A percentile compares a stretch with the other conserved stretches of the same genome.
phyloP scores from a whole-genome alignment of 495 filamentous ascomycete species.

The Hyaloscypha hepaticicola region DNA sequence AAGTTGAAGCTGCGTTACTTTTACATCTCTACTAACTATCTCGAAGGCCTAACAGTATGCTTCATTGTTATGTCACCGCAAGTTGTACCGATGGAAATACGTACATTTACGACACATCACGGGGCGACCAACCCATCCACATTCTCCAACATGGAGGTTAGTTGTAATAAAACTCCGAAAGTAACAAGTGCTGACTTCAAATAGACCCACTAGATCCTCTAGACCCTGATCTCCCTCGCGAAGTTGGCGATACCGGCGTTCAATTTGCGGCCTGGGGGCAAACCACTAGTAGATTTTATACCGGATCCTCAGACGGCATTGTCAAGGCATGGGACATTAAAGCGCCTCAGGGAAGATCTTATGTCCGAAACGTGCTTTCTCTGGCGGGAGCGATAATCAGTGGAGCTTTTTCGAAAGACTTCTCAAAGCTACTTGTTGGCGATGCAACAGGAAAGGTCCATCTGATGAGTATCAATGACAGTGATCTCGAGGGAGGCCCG shows the following conservation, averaged over 20 bases:
- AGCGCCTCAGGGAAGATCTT: constrained; percentile 54
- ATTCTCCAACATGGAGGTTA: constrained; percentile 62
- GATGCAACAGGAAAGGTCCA: constrained; percentile 74
- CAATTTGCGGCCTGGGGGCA: constrained; percentile 79
- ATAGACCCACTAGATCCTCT: constrained; percentile 59
- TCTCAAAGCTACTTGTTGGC: constrained; percentile 68
- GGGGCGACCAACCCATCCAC: constrained; percentile 56
- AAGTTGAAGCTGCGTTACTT: constrained; percentile 31
- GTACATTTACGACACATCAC: constrained; percentile 82
- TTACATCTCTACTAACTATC: constrained; percentile 40
- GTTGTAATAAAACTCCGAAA: background rate
- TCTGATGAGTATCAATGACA: constrained; percentile 52
- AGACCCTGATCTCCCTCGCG: constrained; percentile 52
- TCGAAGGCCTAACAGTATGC: constrained; percentile 42
- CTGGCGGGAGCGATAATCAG: constrained; percentile 54
- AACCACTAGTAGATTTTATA: constrained; percentile 70
- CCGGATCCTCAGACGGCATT: constrained; percentile 85
- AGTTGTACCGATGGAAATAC: constrained; percentile 81
- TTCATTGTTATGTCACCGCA: constrained; percentile 65
- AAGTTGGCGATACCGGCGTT: constrained; percentile 76
- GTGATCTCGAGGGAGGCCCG: constrained; percentile 6
- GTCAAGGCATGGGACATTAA: constrained; percentile 84
- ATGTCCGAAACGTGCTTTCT: constrained; percentile 59
- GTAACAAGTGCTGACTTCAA: background rate
- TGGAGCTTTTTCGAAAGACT: constrained; percentile 74